Conservation (phyloP, 768 basidiomycete species). For the Serendipita sp. region DNA sequence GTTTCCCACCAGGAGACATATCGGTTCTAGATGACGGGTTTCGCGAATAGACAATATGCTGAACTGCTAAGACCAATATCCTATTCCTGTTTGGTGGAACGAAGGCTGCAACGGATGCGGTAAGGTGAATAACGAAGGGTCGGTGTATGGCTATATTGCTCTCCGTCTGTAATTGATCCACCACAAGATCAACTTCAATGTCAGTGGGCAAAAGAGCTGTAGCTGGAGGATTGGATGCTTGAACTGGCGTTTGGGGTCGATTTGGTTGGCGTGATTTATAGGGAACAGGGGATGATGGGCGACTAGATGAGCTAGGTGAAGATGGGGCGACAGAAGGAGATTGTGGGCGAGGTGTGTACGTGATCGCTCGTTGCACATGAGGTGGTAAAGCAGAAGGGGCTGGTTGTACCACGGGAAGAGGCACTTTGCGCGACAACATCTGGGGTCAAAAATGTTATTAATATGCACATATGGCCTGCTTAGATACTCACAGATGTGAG, state of each 20-base stretch:
- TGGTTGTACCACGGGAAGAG: slow-evolving; percentile 20
- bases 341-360: slow-evolving; percentile 7
- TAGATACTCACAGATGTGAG: slow-evolving; percentile 49
- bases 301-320: slow-evolving; percentile 16
- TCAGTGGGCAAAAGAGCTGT: slow-evolving; percentile 18
- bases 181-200: slow-evolving; percentile 42
- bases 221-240: slow-evolving; percentile 12
- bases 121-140: slow-evolving; percentile 42
- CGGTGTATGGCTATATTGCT: slow-evolving; percentile 32
- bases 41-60: slow-evolving; percentile 40
- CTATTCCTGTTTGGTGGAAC: slow-evolving; percentile 23
- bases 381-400: slow-evolving; percentile 44
- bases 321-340: slow-evolving; percentile 13
- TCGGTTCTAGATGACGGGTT: slow-evolving; percentile 10
- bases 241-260: slow-evolving; percentile 13
- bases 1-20: neutral
- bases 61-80: slow-evolving; percentile 38
- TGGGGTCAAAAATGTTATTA: slow-evolving; percentile 11
- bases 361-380: slow-evolving; percentile 42
- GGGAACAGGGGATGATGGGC: slow-evolving; percentile 21
- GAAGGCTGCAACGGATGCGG: slow-evolving; percentile 33
- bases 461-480: neutral
- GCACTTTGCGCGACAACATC: slow-evolving; percentile 70
- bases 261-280: slow-evolving; percentile 10
- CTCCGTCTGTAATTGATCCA: slow-evolving; percentile 30